Evolutionary conservation across 2,329 filamentous ascomycete species (phyloP).

Genomic region (Leptographium lundbergii): DNA sequence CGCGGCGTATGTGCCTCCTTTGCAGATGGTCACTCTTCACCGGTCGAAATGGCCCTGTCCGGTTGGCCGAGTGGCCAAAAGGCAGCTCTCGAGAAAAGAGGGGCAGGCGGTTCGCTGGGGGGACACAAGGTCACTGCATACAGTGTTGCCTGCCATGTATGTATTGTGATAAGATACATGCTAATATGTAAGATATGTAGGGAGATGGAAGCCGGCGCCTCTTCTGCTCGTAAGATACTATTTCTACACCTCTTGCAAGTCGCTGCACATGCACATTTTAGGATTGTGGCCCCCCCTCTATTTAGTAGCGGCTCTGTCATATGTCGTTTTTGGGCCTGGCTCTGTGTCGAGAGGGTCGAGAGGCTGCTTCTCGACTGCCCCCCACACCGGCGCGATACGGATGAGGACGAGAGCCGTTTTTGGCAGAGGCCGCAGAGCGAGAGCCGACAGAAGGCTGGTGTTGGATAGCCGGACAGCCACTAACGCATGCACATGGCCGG

Average conservation of each 20-base stretch:
- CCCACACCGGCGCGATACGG: too few relatives aligned
- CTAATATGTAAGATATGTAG: not conserved
- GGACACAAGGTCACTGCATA: not conserved
- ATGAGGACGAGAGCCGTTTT: not conserved
- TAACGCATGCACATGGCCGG: not conserved
- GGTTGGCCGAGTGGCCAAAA: not conserved
- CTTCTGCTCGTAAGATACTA: not conserved
- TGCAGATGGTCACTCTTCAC: not conserved
- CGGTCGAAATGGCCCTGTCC: slow-evolving; percentile 1
- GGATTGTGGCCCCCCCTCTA: not conserved
- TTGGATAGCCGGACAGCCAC: not conserved
- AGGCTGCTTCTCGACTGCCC: too few relatives aligned
- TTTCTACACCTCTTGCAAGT: not conserved
- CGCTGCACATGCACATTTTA: not conserved
- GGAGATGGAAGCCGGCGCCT: not conserved
- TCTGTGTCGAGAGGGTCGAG: not conserved
- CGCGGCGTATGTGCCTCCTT: not conserved
- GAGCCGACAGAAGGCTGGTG: not conserved
- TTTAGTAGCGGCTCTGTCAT: not conserved
- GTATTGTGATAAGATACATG: too few relatives aligned
- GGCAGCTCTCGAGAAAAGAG: not conserved
- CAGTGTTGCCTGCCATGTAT: not conserved
- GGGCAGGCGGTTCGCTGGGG: not conserved
- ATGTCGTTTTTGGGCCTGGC: not conserved
- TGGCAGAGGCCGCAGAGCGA: not conserved